Evolutionary conservation across 2,329 filamentous ascomycete species (phyloP).

Genomic region (Alternaria conjuncta): DNA sequence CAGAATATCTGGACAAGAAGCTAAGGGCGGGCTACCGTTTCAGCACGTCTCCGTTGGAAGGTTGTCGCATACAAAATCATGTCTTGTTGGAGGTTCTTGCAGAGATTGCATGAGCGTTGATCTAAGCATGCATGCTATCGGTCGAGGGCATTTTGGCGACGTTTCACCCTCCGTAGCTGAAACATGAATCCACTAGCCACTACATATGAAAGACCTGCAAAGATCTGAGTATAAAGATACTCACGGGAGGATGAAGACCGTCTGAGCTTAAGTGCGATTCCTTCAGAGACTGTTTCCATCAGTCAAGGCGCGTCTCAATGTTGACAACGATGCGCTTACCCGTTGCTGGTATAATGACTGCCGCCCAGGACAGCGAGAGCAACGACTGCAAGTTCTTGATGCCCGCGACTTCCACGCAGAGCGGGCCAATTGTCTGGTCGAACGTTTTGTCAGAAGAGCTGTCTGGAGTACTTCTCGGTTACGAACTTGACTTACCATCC

Average conservation of each 20-base stretch:
- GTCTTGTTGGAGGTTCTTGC: constrained; percentile 12
- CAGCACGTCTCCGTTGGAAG: constrained; percentile 4
- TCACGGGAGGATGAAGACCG: constrained; percentile 25
- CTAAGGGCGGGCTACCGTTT: constrained; percentile 17
- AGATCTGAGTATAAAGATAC: constrained; percentile 51
- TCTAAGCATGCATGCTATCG: neutral
- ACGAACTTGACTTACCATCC: neutral
- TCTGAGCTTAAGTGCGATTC: constrained; percentile 52
- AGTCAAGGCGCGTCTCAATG: neutral
- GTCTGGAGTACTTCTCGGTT: neutral
- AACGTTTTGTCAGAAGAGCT: no score
- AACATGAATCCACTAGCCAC: constrained; percentile 43
- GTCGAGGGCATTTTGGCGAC: neutral
- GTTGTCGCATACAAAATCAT: constrained; percentile 19
- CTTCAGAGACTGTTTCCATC: constrained; percentile 36
- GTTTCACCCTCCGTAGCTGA: constrained; percentile 18
- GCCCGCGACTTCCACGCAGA: constrained; percentile 52
- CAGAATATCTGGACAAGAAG: constrained; percentile 14
- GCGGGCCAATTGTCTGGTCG: constrained; percentile 48
- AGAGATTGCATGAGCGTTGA: neutral
- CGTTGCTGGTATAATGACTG: constrained; percentile 46
- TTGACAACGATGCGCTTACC: constrained; percentile 30
- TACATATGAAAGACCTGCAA: constrained; percentile 45
- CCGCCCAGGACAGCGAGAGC: constrained; percentile 49
- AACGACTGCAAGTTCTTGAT: constrained; percentile 51